Conservation (phyloP, 73 alveolate species). For the Stentor roeselii region DNA sequence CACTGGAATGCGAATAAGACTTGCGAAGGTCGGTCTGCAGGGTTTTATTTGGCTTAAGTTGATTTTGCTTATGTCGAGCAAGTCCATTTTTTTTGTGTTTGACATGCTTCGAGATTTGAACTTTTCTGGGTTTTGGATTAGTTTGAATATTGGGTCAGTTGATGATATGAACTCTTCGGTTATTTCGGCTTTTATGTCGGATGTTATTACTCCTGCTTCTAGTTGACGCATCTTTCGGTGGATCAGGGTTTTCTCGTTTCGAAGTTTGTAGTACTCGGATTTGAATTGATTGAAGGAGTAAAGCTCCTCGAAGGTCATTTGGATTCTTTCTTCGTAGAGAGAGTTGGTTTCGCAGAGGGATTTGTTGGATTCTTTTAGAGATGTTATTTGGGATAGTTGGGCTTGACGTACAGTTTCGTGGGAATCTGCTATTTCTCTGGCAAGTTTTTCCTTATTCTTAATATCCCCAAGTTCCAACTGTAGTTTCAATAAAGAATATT, state of each 20-base stretch:
- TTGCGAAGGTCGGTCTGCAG: conserved; percentile 29
- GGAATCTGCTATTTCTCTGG: background rate
- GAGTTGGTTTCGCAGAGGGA: background rate
- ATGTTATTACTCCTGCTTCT: background rate
- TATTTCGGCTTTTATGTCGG: background rate
- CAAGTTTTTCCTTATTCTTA: background rate
- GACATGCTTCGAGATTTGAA: background rate
- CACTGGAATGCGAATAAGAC: background rate
- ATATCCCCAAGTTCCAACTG: background rate
- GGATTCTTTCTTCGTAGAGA: background rate
- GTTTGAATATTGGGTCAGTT: conserved; percentile 5
- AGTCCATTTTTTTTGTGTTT: background rate
- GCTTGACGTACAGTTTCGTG: background rate
- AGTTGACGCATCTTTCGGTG: background rate
- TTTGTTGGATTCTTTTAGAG: background rate
- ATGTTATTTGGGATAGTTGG: background rate
- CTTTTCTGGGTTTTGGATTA: background rate
- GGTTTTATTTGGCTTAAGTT: background rate
- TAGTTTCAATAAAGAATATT: background rate
- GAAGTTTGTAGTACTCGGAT: background rate
- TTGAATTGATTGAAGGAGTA: background rate
- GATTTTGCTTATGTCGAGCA: background rate
- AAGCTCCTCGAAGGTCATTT: conserved; percentile 25
- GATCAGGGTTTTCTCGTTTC: background rate
- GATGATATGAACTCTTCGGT: background rate